phyloP scores from a whole-genome alignment of 306 rosid species.

The Ceratonia siliqua region DNA sequence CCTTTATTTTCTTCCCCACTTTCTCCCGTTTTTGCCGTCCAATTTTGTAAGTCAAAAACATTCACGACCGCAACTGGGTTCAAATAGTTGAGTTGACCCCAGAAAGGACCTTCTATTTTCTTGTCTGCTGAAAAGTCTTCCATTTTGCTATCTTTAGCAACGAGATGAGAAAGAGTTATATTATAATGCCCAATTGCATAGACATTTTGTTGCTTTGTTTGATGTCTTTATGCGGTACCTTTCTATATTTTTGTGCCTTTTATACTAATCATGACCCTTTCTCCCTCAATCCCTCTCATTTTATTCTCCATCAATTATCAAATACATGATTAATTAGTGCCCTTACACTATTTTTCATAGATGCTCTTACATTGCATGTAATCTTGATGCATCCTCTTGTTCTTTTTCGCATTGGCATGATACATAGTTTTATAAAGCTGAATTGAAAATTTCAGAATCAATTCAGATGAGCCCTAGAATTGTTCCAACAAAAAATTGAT shows the following conservation, averaged over 20 bases:
- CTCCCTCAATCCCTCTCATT: slow-evolving; percentile 6
- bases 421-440: too few species aligned
- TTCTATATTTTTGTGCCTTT: neutral
- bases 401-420: too few species aligned
- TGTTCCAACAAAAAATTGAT: too few species aligned
- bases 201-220: slow-evolving; percentile 8
- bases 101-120: slow-evolving; percentile 12
- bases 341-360: too few species aligned
- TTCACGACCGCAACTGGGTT: neutral
- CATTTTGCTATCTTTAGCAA: neutral
- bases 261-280: neutral
- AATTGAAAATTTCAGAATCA: too few species aligned
- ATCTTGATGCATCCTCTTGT: too few species aligned
- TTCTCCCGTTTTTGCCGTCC: neutral
- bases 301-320: slow-evolving; percentile 7
- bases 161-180: neutral
- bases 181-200: neutral
- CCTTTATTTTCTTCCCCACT: neutral
- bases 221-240: neutral
- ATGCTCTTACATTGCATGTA: too few species aligned
- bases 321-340: neutral
- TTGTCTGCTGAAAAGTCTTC: neutral
- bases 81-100: neutral
- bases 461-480: too few species aligned
- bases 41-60: neutral